phyloP scores from a whole-genome alignment of 495 filamentous ascomycete genomes.

The Hypoxylon perforatum region DNA sequence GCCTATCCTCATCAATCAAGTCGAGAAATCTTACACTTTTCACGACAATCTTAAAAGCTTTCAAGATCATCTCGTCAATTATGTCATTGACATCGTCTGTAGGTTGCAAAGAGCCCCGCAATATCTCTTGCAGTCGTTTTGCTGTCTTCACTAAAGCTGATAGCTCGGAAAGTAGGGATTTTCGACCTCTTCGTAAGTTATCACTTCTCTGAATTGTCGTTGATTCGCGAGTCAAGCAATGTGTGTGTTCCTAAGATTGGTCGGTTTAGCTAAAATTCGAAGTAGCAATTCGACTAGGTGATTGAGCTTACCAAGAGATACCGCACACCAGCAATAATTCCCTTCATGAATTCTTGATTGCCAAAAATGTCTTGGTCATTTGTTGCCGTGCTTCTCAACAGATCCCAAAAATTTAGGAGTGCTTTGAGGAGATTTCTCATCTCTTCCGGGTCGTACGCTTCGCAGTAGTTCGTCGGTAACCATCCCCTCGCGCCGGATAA shows the following conservation, averaged over 20 bases:
- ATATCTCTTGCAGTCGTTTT: constrained; percentile 79
- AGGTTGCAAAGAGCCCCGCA: constrained; percentile 51
- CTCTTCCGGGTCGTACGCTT: constrained; percentile 86
- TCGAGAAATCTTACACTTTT: constrained; percentile 94
- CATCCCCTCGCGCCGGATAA: constrained; percentile 90
- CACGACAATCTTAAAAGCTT: constrained; percentile 93
- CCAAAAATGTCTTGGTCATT: constrained; percentile 76
- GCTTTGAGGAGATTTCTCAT: constrained; percentile 88
- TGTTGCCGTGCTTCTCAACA: constrained; percentile 74
- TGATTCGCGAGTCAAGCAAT: constrained; percentile 87
- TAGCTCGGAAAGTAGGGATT: constrained; percentile 87
- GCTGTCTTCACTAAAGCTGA: constrained; percentile 88
- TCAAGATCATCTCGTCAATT: constrained; percentile 90
- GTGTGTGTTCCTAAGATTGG: constrained; percentile 76
- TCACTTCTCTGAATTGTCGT: constrained; percentile 76
- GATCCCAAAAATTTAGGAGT: constrained; percentile 91
- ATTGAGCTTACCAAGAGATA: constrained; percentile 78
- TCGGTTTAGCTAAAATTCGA: constrained; percentile 11
- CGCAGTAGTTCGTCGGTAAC: constrained; percentile 98
- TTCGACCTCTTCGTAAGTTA: constrained; percentile 81
- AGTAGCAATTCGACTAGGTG: neutral
- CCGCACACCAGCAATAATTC: constrained; percentile 91
- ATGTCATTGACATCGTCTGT: constrained; percentile 76
- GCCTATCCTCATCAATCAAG: constrained; percentile 78
- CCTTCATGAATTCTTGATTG: constrained; percentile 90